Evolutionary conservation across 495 filamentous ascomycete species (phyloP).

Genomic region (Astrothelium subdiscretum): DNA sequence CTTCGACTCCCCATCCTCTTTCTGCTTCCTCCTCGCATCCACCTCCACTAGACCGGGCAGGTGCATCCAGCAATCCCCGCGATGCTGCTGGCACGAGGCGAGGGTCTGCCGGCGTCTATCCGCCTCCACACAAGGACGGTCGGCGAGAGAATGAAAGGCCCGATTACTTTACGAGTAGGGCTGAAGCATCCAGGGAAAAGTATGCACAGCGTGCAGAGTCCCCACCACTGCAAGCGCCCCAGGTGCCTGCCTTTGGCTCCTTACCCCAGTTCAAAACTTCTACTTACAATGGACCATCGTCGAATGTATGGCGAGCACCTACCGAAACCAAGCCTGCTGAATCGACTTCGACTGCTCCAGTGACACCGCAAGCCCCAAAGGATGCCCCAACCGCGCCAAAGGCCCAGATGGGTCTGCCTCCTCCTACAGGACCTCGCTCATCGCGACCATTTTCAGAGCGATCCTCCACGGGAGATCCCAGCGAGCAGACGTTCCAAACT

Average conservation of each 20-base stretch:
- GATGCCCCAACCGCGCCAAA: neutral
- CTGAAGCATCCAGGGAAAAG: constrained; percentile 32
- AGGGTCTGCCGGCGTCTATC: neutral
- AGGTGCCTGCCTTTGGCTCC: constrained; percentile 74
- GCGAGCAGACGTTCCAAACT: neutral
- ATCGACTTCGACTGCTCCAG: neutral
- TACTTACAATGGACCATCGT: constrained; percentile 5
- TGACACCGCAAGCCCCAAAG: constrained; percentile 6
- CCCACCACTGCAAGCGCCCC: constrained; percentile 67
- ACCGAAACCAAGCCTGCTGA: constrained; percentile 24
- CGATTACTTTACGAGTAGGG: constrained; percentile 29
- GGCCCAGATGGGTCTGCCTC: neutral
- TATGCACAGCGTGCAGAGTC: constrained; percentile 33
- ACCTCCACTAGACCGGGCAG: neutral
- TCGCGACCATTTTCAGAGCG: neutral
- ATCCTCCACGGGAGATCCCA: neutral
- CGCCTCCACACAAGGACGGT: constrained; percentile 18
- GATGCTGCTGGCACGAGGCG: neutral
- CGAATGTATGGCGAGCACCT: constrained; percentile 25
- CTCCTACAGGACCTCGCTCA: neutral
- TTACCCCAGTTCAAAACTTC: constrained; percentile 7
- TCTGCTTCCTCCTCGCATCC: constrained; percentile 4
- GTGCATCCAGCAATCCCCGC: neutral
- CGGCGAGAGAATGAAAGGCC: constrained; percentile 35
- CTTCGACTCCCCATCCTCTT: constrained; percentile 10